A percentile compares a stretch with the other conserved stretches of the same genome.
Conservation (phyloP, 129 eudicot genomes). For the Flaveria brownii region DNA sequence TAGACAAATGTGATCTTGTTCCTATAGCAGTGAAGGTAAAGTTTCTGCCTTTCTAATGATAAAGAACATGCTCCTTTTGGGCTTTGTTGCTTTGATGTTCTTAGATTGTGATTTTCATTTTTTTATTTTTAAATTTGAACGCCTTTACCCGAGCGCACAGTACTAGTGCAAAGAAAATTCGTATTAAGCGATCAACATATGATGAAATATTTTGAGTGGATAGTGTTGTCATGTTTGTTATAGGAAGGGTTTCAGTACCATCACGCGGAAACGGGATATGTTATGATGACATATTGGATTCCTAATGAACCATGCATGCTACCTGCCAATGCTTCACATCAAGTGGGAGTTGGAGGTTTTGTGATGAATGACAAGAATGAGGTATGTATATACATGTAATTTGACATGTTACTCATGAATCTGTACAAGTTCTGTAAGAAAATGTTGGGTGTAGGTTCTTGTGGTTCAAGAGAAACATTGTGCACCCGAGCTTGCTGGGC, state of each 20-base stretch:
- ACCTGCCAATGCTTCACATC: slow-evolving; percentile 90
- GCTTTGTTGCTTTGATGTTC: neutral
- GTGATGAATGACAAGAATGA: slow-evolving; percentile 73
- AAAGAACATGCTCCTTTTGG: slow-evolving; percentile 5
- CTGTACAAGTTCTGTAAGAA: neutral
- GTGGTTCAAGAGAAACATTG: slow-evolving; percentile 88
- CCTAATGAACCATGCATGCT: slow-evolving; percentile 81
- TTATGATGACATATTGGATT: slow-evolving; percentile 94
- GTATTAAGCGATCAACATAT: neutral
- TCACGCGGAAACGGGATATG: slow-evolving; percentile 76
- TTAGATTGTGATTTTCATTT: neutral
- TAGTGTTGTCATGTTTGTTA: neutral
- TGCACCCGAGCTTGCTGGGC: slow-evolving; percentile 54
- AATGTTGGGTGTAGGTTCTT: slow-evolving; percentile 55
- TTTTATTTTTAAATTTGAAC: no score
- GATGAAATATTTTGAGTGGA: neutral
- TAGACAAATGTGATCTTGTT: slow-evolving; percentile 76
- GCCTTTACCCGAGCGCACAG: no score
- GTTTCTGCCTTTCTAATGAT: neutral
- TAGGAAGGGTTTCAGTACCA: slow-evolving; percentile 90
- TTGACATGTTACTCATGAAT: neutral
- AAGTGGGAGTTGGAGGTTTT: slow-evolving; percentile 88
- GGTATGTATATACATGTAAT: slow-evolving; percentile 34
- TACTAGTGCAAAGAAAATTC: no score
- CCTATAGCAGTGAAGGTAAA: slow-evolving; percentile 79